Evolutionary conservation across 108 stramenopile genomes (phyloP).

Genomic region (Skeletonema grethae): DNA sequence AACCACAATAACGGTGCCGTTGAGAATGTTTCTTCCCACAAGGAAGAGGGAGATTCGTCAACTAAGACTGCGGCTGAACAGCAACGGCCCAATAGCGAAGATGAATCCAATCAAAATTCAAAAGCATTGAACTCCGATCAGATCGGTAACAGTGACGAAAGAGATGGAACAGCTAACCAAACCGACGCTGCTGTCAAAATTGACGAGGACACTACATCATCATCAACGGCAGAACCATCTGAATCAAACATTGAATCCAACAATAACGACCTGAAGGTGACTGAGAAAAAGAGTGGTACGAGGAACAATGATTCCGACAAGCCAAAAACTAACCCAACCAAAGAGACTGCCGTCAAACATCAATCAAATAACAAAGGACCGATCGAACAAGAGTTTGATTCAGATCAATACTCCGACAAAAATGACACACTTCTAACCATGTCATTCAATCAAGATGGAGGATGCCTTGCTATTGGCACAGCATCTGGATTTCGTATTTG

Average conservation of each 20-base stretch:
- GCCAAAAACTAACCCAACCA: not conserved
- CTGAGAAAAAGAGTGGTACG: not conserved
- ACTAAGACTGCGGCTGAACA: constrained; percentile 2
- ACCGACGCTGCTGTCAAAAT: not conserved
- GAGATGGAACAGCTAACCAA: not conserved
- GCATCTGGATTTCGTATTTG: constrained; percentile 94
- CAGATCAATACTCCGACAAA: constrained; percentile 23
- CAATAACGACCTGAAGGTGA: not conserved
- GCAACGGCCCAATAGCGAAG: not conserved
- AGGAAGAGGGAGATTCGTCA: constrained; percentile 5
- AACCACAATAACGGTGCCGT: not conserved
- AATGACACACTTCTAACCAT: constrained; percentile 65
- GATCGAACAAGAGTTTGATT: constrained; percentile 4
- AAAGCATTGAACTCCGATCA: not conserved
- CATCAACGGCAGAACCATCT: not conserved
- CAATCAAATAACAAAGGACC: not conserved
- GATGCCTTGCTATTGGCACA: constrained; percentile 90
- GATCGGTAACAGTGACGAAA: not conserved
- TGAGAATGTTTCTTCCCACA: not conserved
- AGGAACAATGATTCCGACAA: not conserved
- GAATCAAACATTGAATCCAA: not conserved
- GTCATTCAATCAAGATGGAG: constrained; percentile 89
- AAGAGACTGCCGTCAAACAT: not conserved
- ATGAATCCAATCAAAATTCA: not conserved
- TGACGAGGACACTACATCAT: constrained; percentile 1